These are phyloP conservation scores for Periconia sp. DNA, from an alignment of 2,329 filamentous ascomycete genomes.

Conservation along the genomic window DNA sequence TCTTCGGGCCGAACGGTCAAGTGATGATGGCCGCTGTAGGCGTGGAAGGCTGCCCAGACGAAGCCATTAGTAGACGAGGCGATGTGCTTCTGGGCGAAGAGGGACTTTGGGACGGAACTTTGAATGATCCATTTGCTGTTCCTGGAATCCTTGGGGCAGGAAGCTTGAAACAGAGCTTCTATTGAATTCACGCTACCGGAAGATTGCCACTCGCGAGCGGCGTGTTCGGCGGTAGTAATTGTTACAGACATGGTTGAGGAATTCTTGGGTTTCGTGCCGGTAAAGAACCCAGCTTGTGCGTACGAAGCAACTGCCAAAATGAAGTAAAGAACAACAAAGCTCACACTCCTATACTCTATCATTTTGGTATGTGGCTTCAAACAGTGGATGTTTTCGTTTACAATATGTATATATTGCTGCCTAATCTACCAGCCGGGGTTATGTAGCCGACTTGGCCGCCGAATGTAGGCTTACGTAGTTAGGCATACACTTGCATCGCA, in stretches of 20 bases:
- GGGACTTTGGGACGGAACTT: not conserved
- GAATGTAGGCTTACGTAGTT: too few species aligned
- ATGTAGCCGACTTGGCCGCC: too few species aligned
- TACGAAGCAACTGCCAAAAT: not conserved
- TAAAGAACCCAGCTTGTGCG: not conserved
- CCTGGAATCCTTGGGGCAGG: not conserved
- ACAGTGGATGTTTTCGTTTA: too few species aligned
- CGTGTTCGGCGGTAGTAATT: not conserved
- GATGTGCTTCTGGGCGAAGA: not conserved
- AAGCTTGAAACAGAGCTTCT: not conserved
- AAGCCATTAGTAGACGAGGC: not conserved
- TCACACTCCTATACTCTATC: not conserved
- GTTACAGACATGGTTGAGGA: not conserved
- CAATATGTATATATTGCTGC: too few species aligned
- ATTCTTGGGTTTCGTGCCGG: not conserved
- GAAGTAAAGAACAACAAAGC: not conserved
- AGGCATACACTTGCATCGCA: too few species aligned
- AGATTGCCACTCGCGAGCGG: not conserved
- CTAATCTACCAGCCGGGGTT: too few species aligned
- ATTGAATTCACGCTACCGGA: not conserved
- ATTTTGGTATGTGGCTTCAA: too few species aligned
- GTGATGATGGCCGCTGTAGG: conserved; percentile 12
- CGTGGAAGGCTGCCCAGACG: conserved; percentile 1
- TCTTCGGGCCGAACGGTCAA: conserved; percentile 23
- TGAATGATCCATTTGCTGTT: not conserved